A percentile compares a stretch with the other conserved stretches of the same genome.
phyloP scores from a whole-genome alignment of 257 asterid genomes.

The Pogostemon cablin region DNA sequence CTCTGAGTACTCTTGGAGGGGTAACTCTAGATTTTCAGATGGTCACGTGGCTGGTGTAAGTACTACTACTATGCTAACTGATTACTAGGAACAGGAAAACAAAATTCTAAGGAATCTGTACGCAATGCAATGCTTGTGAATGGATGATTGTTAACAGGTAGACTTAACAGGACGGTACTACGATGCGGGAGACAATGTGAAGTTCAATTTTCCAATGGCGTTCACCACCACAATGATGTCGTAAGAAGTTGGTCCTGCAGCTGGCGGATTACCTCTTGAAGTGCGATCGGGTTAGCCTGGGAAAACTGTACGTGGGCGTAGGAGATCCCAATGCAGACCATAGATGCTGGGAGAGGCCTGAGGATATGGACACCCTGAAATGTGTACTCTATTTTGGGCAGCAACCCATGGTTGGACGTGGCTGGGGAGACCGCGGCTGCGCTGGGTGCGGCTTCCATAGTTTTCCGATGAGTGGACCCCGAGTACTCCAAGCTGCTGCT shows the following conservation, averaged over 20 bases:
- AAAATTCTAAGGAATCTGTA: no score
- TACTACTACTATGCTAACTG: no score
- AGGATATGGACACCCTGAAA: constrained; percentile 76
- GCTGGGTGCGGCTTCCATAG: constrained; percentile 82
- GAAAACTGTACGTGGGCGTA: constrained; percentile 78
- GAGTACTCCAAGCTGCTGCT: constrained; percentile 54
- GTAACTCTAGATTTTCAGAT: constrained; percentile 53
- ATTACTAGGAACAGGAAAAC: no score
- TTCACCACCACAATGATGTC: constrained; percentile 86
- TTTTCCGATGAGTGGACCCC: constrained; percentile 57
- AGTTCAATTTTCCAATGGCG: constrained; percentile 90
- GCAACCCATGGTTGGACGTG: constrained; percentile 87
- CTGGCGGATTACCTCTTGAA: constrained; percentile 55
- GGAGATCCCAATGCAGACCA: constrained; percentile 87
- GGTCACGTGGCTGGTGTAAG: constrained; percentile 62
- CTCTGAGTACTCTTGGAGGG: constrained; percentile 5
- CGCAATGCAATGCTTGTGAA: no score
- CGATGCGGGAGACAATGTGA: constrained; percentile 94
- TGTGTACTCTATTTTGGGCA: constrained; percentile 59
- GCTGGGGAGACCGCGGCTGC: constrained; percentile 96
- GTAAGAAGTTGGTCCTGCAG: constrained; percentile 58
- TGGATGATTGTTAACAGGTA: constrained; percentile 45
- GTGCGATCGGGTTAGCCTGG: constrained; percentile 72
- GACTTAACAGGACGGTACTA: constrained; percentile 85
- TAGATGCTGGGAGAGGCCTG: constrained; percentile 91